A percentile compares a stretch with the other conserved stretches of the same genome.
These are phyloP conservation scores for Takashimella tepidaria DNA, from an alignment of 1,284 basidiomycete species.

Conservation along the genomic window DNA sequence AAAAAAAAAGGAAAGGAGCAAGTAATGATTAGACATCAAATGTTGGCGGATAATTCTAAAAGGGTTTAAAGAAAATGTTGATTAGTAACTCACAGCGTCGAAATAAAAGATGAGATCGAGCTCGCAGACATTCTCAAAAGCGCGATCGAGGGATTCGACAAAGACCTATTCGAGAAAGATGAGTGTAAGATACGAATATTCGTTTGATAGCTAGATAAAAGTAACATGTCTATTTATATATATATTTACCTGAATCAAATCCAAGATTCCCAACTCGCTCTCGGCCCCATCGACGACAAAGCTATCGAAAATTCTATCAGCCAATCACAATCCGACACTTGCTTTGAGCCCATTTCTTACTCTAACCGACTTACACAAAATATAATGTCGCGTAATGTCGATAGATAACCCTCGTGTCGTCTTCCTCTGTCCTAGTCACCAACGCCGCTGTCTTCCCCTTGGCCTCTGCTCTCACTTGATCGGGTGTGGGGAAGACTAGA, in stretches of 20 bases:
- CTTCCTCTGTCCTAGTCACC: conserved; percentile 21
- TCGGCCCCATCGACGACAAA: conserved; percentile 94
- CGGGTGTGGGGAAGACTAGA: conserved; percentile 50
- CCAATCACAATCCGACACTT: too few relatives aligned
- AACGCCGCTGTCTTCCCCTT: conserved; percentile 9
- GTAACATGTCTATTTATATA: too few relatives aligned
- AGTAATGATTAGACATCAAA: too few relatives aligned
- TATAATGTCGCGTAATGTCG: conserved; percentile 85
- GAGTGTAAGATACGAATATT: too few relatives aligned
- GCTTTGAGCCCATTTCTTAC: neutral
- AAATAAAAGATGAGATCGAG: conserved; percentile 98
- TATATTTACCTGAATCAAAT: conserved; percentile 90
- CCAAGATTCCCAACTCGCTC: conserved; percentile 91
- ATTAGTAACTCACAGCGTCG: conserved; percentile 66
- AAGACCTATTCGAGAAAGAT: conserved; percentile 63
- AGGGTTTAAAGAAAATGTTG: too few relatives aligned
- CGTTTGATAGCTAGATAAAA: too few relatives aligned
- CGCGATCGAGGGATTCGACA: conserved; percentile 90
- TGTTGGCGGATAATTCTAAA: too few relatives aligned
- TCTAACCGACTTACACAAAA: conserved; percentile 61
- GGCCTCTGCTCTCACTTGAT: conserved; percentile 12
- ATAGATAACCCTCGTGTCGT: conserved; percentile 52
- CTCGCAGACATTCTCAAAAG: conserved; percentile 98
- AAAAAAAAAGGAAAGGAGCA: neutral
- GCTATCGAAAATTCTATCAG: too few relatives aligned